Evolutionary conservation across 192 early-diverging fungal genomes (phyloP), one percentile per base, ranked within the genome.

Genomic region (Jimgerdemannia flammicorona): DNA sequence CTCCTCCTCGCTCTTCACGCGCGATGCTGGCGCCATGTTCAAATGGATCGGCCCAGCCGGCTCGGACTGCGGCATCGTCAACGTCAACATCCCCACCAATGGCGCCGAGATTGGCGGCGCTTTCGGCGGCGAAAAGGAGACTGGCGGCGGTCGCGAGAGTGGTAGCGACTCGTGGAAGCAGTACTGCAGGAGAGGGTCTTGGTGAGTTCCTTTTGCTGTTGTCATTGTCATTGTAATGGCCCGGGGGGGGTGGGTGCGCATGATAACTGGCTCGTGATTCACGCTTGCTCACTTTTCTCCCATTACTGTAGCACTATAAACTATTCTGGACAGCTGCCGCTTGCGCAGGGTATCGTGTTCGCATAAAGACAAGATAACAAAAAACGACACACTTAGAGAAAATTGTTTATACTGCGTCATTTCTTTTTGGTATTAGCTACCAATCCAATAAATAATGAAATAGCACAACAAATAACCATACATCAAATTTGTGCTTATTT

Each of bases 111-210:
- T 98, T 83, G 97, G 97, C 63, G 95, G 95, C 65, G 97, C 97
- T 4, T 97, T 98, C 86, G 97, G 97, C 66, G 97, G 97, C 70
- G 95, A 98, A 86, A 98, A 98, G 87, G 97, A 98, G 80, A 96
- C 95, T 40, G 95, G 95, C 71, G 94, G 95, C 43, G 96, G 96
- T 70, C 93, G 95, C 72, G 97, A 94, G 84, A 92, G 91, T 78
- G 97, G 97, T 42, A 91, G 90, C 73, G 95, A 96, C 78, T 85
- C 91, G 49, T 98, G 97, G 97, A 96, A 98, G 86, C 95, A 95
- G 83, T 95, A 95, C 83, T 92, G 90, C 82, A 85, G 94, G 66
- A 79, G 93, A 40, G 89, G 91, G 78, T 95, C 91, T 7, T 92
- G 84, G 81, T 85, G 74, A 71, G 78, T 79, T 19, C 6, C 4